Evolutionary conservation across 192 early-diverging fungal genomes (phyloP), one percentile per base, ranked within the genome.

Genomic region (Rhizoclosmatium sp.): DNA sequence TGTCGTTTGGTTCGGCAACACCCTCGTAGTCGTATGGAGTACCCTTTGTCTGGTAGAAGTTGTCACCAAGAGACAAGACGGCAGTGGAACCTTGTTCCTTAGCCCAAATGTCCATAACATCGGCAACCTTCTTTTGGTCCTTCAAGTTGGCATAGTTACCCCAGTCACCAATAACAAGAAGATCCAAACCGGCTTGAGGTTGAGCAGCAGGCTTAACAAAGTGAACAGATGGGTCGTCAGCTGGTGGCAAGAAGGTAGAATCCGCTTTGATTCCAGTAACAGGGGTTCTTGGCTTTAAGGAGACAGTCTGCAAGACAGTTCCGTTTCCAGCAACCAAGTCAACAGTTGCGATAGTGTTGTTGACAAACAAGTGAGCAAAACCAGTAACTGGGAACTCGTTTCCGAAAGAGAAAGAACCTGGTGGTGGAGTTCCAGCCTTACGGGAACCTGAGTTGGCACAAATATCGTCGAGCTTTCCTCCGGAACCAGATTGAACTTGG

Each of bases 121-220:
- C 65, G 9, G 75, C 75, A 56, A 68, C 65, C 4, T 23, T 41
- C 47, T 56, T 66, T 62, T 67, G 69, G 51, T 77, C 39, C 7
- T 12, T 44, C 21, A 77, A 5, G 65, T 77, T 56, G 10, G 4
- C 75, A 12, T 49, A 16, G 51, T 77, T 77, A 7, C 75, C 75
- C 75, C 75, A 65, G 65, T 77, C 75, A 10, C 75, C 75, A 39
- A 77, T 21, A 51, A 77, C n/a, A 14, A 77, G 45, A 41, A 51
- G 10, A 41, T 56, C 51, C 44, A 67, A n/a, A 23, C 59, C 40
- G 7, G 72, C 10, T 45, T 19, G 49, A 2, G 16, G 3, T 9
- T 0, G 2, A 14, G n/a, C 44, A 68, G 62, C 62, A 14, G 60
- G 60, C 60, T 62, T 62, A n/a, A 40, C 10, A 49, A 54, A 71